Base-by-base conservation (phyloP, 148 eudicot species). In the Amaranthus cruentus region DNA sequence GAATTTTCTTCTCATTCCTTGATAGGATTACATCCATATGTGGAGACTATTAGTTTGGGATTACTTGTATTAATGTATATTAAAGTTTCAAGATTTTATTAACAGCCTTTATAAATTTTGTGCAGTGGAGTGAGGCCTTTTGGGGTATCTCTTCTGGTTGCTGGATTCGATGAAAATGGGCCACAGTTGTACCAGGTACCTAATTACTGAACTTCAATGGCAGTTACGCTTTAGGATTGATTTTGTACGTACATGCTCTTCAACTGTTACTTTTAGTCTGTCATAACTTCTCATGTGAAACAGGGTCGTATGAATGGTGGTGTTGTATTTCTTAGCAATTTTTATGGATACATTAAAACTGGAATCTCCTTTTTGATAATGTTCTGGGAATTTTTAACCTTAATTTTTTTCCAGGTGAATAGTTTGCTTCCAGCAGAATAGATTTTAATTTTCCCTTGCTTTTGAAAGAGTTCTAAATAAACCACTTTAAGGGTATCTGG, bases 161-260 rank as follows among this genome's bases (percentile, higher is more conserved):
- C 97, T 81, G 99, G 99, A 60, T 91, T 63, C 85, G 99, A 91
- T 82, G 99, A 95, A 86, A 95, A 85, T 81, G 99, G 99, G 72
- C 99, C 99, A 55, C 99, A 95, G 74, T 80, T 95, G 68, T 95
- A 85, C 81, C 99, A 95, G 91, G 99, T 95, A 86, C 67, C 38
- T 58, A 59, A 56, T 57, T 72, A 43, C 11, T 57, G 13, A 72
- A n/a, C 13, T 61, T 13, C 6, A 7, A 1, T 38, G 43, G 4
- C 13, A 2, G 3, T 7, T 44, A 4, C 55, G 3, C 47, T 47
- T 44, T 44, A 15, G 62, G 9, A 49, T 60, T 49, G 48, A 72
- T 15, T 72, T 47, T 71, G 15, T 13, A 9, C 28, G 66, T 64
- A 47, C 21, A 47, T 65, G 68, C 47, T 52, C 47, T 13, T 47